Evolutionary conservation across 495 filamentous ascomycete genomes (phyloP), one percentile per base, ranked within the genome.

Genomic region (Aspergillus cavernicola): DNA sequence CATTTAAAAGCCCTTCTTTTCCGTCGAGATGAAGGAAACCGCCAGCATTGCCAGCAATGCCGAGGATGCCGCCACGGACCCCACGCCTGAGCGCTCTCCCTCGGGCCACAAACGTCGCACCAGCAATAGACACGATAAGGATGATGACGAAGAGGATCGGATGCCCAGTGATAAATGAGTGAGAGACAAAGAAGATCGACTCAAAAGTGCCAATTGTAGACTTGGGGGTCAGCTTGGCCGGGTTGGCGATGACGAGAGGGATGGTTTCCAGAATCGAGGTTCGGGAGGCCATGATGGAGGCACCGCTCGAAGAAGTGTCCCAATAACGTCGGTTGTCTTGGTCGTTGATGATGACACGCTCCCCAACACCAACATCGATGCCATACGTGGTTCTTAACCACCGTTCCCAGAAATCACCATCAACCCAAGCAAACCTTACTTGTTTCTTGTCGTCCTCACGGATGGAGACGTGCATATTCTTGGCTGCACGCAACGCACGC

Each of bases 381-480:
- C 95, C 93, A 65, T 95, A 98, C 0, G 91, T 96, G 15, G 85
- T 93, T 39, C 90, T 78, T 49, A 98, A 83, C 93, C 93, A 98
- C 32, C 92, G 80, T 66, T 97, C 91, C 93, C 93, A 98, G 68
- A 97, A 97, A 19, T 90, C 83, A 42, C 91, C 91, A 67, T 98
- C 93, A 7, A 97, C 89, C 95, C 95, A 97, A n/a, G 95, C 93
- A 72, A 98, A 98, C 4, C 85, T 79, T 20, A 97, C 90, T 60
- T 93, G 85, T 69, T 93, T 96, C 61, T 86, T 86, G 63, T 90
- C 84, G 48, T 89, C 80, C 62, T 88, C 83, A 56, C 91, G 84
- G 78, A 97, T 92, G 51, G 87, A 88, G 63, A 97, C 91, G 6
- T 84, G 80, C 68, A 95, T 96, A 56, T 83, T 87, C 76, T 98